These are phyloP conservation scores for Spathaspora girioi DNA, from an alignment of 805 yeast species.

Conservation along the genomic window DNA sequence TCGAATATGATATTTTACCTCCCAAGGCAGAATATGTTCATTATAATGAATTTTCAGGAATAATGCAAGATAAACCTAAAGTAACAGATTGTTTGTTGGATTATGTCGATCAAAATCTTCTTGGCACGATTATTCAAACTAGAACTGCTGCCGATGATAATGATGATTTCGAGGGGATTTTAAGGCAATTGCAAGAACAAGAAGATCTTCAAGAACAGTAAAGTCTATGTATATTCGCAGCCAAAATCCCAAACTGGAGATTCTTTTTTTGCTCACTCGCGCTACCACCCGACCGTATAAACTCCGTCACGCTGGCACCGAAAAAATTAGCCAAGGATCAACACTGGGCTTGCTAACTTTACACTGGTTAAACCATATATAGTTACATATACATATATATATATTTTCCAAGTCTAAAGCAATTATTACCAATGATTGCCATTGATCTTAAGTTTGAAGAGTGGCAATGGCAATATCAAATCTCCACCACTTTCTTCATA, in stretches of 20 bases:
- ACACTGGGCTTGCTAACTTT: too few species aligned
- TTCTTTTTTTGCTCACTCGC: not conserved
- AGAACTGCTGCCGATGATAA: slow-evolving; percentile 20
- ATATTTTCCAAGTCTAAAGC: too few species aligned
- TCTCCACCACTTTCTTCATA: slow-evolving; percentile 40
- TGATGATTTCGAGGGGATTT: slow-evolving; percentile 20
- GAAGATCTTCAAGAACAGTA: not conserved
- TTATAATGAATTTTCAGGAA: slow-evolving; percentile 38
- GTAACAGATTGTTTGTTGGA: slow-evolving; percentile 31
- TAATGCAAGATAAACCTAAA: slow-evolving; percentile 7
- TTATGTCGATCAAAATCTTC: slow-evolving; percentile 44
- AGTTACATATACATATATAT: too few species aligned
- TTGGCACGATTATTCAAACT: slow-evolving; percentile 40
- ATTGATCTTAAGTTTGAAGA: slow-evolving; percentile 38
- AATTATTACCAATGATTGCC: slow-evolving; percentile 28
- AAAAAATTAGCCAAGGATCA: too few species aligned
- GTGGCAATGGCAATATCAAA: slow-evolving; percentile 44
- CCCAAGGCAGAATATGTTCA: slow-evolving; percentile 39
- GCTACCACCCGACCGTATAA: not conserved
- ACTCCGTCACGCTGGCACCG: too few species aligned
- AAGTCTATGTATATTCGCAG: not conserved
- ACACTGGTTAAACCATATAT: too few species aligned
- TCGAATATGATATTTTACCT: slow-evolving; percentile 71
- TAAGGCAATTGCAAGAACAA: slow-evolving; percentile 17
- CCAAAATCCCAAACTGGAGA: too few species aligned